A percentile compares a stretch with the other conserved stretches of the same genome.
These are phyloP conservation scores for Candida glaebosa DNA, from an alignment of 805 yeast species.

Conservation along the genomic window DNA sequence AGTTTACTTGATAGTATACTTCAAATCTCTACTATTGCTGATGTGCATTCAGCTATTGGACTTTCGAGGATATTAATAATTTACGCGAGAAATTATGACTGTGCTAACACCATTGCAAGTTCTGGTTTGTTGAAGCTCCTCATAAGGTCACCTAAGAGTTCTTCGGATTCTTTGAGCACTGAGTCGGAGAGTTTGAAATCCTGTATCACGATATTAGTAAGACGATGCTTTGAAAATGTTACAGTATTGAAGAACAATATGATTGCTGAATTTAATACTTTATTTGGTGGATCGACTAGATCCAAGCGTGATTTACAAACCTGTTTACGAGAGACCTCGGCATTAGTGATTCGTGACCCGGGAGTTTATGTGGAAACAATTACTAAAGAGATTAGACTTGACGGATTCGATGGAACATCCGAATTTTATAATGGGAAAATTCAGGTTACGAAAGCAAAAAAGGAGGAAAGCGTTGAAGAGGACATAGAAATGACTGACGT, in stretches of 20 bases:
- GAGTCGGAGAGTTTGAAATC: constrained; percentile 10
- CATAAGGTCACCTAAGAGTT: constrained; percentile 1
- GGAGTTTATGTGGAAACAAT: constrained; percentile 44
- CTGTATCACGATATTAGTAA: constrained; percentile 43
- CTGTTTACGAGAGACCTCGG: constrained; percentile 48
- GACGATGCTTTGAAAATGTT: constrained; percentile 68
- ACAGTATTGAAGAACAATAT: constrained; percentile 48
- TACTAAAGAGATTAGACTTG: constrained; percentile 40
- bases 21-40: constrained; percentile 34
- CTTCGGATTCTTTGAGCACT: not conserved
- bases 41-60: constrained; percentile 47
- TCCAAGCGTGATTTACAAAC: constrained; percentile 42
- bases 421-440: constrained; percentile 19
- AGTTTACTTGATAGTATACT: constrained; percentile 44
- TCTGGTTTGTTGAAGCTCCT: constrained; percentile 43
- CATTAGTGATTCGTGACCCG: constrained; percentile 49
- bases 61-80: constrained; percentile 54
- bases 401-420: constrained; percentile 37
- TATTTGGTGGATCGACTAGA: constrained; percentile 30
- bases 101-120: constrained; percentile 38
- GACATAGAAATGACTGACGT: constrained; percentile 31
- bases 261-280: constrained; percentile 45
- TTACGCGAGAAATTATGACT: constrained; percentile 44
- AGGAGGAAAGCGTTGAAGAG: constrained; percentile 10
- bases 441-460: constrained; percentile 13